These are phyloP conservation scores for Pleurotus citrinopileatus DNA, from an alignment of 768 basidiomycete genomes.

Conservation along the genomic window DNA sequence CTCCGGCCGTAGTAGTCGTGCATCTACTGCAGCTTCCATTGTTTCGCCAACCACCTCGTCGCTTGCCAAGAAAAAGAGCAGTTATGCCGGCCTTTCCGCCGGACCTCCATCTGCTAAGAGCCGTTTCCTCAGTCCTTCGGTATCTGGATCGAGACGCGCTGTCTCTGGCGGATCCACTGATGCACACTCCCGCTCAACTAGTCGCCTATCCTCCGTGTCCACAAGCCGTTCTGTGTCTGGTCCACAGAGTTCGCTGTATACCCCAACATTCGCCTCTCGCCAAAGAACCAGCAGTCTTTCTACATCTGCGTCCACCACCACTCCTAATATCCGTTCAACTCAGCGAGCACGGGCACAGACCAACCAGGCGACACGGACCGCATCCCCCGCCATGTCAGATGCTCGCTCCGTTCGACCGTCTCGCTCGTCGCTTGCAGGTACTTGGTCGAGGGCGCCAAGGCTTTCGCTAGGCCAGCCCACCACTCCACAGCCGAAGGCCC, in stretches of 20 bases:
- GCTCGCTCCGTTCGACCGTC: constrained; percentile 45
- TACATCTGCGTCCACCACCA: constrained; percentile 32
- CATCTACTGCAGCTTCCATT: constrained; percentile 31
- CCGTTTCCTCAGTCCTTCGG: constrained; percentile 46
- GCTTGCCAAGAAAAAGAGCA: constrained; percentile 25
- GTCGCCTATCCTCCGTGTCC: constrained; percentile 54
- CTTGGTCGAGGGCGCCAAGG: constrained; percentile 69
- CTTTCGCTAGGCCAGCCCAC: constrained; percentile 46
- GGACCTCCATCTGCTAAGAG: constrained; percentile 35
- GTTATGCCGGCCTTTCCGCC: constrained; percentile 39
- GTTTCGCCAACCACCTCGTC: constrained; percentile 16
- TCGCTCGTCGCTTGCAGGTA: constrained; percentile 38
- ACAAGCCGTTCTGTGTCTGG: constrained; percentile 70
- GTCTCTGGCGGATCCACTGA: constrained; percentile 44
- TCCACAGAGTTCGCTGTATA: constrained; percentile 47
- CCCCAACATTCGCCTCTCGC: constrained; percentile 79
- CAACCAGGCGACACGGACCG: constrained; percentile 32
- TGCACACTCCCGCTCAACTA: constrained; percentile 48
- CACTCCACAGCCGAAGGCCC: constrained; percentile 44
- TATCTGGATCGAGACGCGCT: constrained; percentile 42
- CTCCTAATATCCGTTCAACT: constrained; percentile 28
- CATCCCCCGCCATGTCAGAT: constrained; percentile 66
- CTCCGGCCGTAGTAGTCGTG: constrained; percentile 58
- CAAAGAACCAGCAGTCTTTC: constrained; percentile 73
- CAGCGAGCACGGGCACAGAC: constrained; percentile 41